Evolutionary conservation across 2,329 filamentous ascomycete species (phyloP).

Genomic region (Emergomyces pasteurianus): DNA sequence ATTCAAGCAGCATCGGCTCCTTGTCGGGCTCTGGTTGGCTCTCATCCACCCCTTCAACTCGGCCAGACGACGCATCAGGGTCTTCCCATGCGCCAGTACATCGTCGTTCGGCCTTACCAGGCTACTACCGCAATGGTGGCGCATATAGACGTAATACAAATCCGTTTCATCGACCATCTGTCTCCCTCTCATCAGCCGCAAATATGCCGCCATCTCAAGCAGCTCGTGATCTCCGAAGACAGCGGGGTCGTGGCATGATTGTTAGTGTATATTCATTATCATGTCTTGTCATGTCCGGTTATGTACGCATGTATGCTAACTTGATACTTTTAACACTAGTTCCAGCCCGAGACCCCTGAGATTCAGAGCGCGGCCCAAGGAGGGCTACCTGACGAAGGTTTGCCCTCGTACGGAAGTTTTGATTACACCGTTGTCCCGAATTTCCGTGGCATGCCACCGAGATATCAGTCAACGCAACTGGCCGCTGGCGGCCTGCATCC

Average conservation of each 20-base stretch:
- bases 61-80: not conserved
- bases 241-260: conserved; percentile 8
- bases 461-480: conserved; percentile 6
- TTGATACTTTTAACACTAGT: conserved; percentile 3
- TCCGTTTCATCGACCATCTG: conserved; percentile 13
- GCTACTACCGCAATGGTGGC: not conserved
- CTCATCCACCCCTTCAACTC: not conserved
- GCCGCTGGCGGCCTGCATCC: conserved; percentile 4
- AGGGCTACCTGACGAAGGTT: conserved; percentile 3
- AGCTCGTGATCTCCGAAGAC: conserved; percentile 10
- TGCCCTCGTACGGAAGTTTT: conserved; percentile 10
- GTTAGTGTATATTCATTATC: conserved; percentile 6
- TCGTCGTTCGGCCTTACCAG: not conserved
- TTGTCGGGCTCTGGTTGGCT: not conserved
- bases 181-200: conserved; percentile 4
- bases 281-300: not conserved
- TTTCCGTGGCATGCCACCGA: conserved; percentile 5
- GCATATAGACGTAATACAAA: not conserved
- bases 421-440: conserved; percentile 7
- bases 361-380: conserved; percentile 1
- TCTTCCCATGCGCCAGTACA: not conserved
- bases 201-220: conserved; percentile 3
- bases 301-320: not conserved
- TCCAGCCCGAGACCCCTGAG: conserved; percentile 6
- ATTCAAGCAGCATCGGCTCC: conserved; percentile 7